A percentile compares a stretch with the other conserved stretches of the same genome.
phyloP scores from a whole-genome alignment of 169 alveolate genomes.

The Plasmodium blacklocki region DNA sequence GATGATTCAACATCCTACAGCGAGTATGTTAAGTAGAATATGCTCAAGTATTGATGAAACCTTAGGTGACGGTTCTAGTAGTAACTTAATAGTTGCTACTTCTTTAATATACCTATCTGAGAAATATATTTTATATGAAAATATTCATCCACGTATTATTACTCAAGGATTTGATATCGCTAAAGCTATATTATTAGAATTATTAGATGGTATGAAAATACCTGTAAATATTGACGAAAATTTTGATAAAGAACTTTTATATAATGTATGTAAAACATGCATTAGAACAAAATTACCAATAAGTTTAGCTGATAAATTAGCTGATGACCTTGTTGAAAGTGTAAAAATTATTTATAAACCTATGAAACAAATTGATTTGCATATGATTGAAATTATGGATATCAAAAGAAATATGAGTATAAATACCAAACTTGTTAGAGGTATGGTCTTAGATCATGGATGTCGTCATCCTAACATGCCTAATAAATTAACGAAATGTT shows the following conservation, averaged over 20 bases:
- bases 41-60: constrained; percentile 99
- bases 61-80: constrained; percentile 99
- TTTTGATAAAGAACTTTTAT: constrained; percentile 92
- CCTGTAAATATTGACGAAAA: constrained; percentile 68
- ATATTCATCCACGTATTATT: constrained; percentile 97
- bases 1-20: constrained; percentile 99
- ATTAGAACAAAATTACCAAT: constrained; percentile 95
- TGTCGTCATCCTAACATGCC: constrained; percentile 99
- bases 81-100: constrained; percentile 96
- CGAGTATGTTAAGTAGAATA: constrained; percentile 98
- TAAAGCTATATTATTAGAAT: constrained; percentile 90
- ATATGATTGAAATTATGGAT: constrained; percentile 98
- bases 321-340: constrained; percentile 97
- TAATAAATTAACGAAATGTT: constrained; percentile 95
- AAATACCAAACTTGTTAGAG: constrained; percentile 93
- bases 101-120: constrained; percentile 91
- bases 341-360: constrained; percentile 81
- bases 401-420: constrained; percentile 97
- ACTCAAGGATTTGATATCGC: constrained; percentile 97
- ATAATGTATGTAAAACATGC: constrained; percentile 95
- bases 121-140: constrained; percentile 89
- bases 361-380: constrained; percentile 92
- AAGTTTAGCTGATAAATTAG: constrained; percentile 92
- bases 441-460: constrained; percentile 99
- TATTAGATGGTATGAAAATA: constrained; percentile 90